Conservation (phyloP, 2,329 filamentous ascomycete genomes). For the Zasmidium cellare region DNA sequence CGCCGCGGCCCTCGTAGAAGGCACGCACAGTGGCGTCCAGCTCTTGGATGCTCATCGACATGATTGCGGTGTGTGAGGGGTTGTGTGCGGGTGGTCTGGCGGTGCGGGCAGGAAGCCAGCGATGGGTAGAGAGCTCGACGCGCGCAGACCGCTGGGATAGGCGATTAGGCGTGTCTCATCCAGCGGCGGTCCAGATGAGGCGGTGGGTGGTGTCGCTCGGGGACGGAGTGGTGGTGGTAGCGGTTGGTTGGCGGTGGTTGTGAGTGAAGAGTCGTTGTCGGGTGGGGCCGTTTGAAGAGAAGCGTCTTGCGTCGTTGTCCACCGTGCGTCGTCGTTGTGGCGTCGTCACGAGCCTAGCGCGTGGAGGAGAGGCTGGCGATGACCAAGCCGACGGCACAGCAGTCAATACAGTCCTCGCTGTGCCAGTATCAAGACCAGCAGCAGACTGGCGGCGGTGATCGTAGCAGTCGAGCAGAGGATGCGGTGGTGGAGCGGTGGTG, state of each 20-base stretch:
- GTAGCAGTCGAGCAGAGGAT: neutral
- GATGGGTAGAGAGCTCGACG: constrained; percentile 24
- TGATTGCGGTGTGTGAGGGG: constrained; percentile 36
- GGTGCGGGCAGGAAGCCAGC: constrained; percentile 24
- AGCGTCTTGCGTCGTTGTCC: constrained; percentile 3
- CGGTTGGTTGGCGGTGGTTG: constrained; percentile 10
- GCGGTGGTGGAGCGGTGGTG: neutral
- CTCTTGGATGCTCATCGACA: constrained; percentile 80
- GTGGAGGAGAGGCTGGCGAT: neutral
- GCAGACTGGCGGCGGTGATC: neutral
- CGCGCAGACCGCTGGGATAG: constrained; percentile 32
- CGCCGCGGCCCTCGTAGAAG: constrained; percentile 96
- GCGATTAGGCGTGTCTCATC: constrained; percentile 28
- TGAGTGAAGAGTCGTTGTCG: constrained; percentile 1
- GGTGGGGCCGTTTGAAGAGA: constrained; percentile 5
- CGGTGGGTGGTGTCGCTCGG: constrained; percentile 6
- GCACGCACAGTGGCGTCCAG: constrained; percentile 93
- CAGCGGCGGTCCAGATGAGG: constrained; percentile 16
- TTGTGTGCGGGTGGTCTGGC: constrained; percentile 15
- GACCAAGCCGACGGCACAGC: neutral
- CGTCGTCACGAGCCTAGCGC: neutral
- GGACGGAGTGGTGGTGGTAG: constrained; percentile 1
- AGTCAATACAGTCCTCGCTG: neutral
- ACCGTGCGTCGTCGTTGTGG: neutral
- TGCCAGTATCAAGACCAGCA: neutral